Evolutionary conservation across 768 basidiomycete species (phyloP).

Genomic region (Pulveroboletus sp.): DNA sequence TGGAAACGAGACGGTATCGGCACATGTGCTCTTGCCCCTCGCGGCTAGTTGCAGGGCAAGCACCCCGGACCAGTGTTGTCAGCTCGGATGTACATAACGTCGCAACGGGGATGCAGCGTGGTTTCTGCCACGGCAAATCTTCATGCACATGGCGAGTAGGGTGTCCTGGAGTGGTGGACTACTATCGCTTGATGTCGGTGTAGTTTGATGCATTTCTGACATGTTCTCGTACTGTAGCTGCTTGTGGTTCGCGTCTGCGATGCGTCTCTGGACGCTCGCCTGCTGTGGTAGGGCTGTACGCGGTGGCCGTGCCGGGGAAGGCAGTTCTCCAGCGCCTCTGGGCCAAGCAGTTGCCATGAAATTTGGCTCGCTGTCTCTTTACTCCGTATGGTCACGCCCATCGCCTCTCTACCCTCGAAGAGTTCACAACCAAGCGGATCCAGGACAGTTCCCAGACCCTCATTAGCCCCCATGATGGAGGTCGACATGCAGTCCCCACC

Average conservation of each 20-base stretch:
- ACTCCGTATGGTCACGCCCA: background rate
- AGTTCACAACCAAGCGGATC: background rate
- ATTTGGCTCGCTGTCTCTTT: constrained; percentile 2
- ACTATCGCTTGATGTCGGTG: too few species aligned
- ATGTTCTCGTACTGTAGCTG: background rate
- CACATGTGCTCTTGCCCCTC: too few species aligned
- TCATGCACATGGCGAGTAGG: background rate
- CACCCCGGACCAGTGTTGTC: too few species aligned
- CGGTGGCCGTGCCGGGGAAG: constrained; percentile 5
- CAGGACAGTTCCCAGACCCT: background rate
- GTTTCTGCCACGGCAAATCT: background rate
- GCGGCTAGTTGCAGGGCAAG: too few species aligned
- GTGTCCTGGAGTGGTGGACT: too few species aligned
- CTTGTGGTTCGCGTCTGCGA: too few species aligned
- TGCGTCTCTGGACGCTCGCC: too few species aligned
- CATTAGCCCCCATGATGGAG: constrained; percentile 41
- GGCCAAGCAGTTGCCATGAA: background rate
- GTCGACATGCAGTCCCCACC: constrained; percentile 48
- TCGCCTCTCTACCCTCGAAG: background rate
- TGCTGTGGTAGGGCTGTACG: background rate
- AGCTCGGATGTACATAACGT: background rate
- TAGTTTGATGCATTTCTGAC: too few species aligned
- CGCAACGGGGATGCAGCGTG: background rate
- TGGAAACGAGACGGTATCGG: too few species aligned
- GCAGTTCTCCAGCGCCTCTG: too few species aligned